phyloP scores from a whole-genome alignment of 2,329 filamentous ascomycete genomes.

The Coleophoma eucalyptorum region DNA sequence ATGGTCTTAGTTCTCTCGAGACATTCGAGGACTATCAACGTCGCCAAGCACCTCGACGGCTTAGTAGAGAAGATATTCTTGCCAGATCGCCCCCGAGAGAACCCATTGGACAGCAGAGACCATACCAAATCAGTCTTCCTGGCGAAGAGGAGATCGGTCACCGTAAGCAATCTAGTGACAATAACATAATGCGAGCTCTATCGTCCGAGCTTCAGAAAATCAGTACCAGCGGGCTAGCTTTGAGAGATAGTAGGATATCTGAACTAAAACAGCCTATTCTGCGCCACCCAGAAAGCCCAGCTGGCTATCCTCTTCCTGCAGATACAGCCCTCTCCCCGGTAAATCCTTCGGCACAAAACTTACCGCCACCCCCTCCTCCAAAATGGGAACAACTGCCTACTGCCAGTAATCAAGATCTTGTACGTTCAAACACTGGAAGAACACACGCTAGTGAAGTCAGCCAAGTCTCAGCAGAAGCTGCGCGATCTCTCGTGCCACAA shows the following conservation, averaged over 20 bases:
- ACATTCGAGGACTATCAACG: slow-evolving; percentile 5
- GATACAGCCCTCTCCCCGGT: slow-evolving; percentile 18
- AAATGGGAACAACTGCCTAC: slow-evolving; percentile 7
- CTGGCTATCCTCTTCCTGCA: slow-evolving; percentile 19
- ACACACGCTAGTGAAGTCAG: slow-evolving; percentile 1
- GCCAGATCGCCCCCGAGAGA: slow-evolving; percentile 23
- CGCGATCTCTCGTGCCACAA: slow-evolving; percentile 1
- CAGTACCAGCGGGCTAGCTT: background rate
- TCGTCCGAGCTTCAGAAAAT: background rate
- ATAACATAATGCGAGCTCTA: slow-evolving; percentile 5
- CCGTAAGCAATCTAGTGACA: slow-evolving; percentile 5
- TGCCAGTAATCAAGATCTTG: slow-evolving; percentile 4
- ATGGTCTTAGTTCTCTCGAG: slow-evolving; percentile 1
- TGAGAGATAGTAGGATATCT: slow-evolving; percentile 9
- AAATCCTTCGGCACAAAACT: slow-evolving; percentile 11
- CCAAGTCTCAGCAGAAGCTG: background rate
- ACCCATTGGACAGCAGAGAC: slow-evolving; percentile 22
- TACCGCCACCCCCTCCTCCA: slow-evolving; percentile 19
- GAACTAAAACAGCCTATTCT: slow-evolving; percentile 15
- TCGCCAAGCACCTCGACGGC: slow-evolving; percentile 3
- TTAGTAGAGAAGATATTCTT: slow-evolving; percentile 22
- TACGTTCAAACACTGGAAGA: slow-evolving; percentile 3
- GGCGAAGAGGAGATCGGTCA: slow-evolving; percentile 2
- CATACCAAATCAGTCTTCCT: slow-evolving; percentile 26
- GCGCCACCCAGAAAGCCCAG: slow-evolving; percentile 19